Evolutionary conservation across 352 stramenopile species (phyloP).

Genomic region (Phytophthora meadii): DNA sequence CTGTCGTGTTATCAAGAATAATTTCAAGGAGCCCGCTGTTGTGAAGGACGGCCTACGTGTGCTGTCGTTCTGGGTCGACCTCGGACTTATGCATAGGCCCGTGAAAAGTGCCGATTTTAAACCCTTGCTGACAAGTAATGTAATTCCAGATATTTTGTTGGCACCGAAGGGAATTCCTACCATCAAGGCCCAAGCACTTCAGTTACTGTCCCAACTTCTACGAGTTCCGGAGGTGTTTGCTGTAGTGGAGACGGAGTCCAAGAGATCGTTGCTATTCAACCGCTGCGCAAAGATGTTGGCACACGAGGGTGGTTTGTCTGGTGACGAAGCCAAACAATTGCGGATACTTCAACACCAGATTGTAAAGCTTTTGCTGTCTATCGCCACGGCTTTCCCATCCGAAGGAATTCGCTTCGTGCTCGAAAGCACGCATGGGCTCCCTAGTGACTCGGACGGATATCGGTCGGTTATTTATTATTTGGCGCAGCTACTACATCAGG

Average conservation of each 20-base stretch:
- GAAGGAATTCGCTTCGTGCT: constrained; percentile 74
- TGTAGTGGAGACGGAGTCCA: constrained; percentile 47
- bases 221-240: constrained; percentile 49
- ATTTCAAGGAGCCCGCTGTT: constrained; percentile 49
- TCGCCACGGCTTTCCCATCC: constrained; percentile 63
- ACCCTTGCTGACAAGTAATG: constrained; percentile 50
- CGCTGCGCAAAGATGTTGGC: constrained; percentile 72
- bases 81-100: constrained; percentile 32
- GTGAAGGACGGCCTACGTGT: constrained; percentile 52
- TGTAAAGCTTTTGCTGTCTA: constrained; percentile 62
- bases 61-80: constrained; percentile 56
- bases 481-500: constrained; percentile 59
- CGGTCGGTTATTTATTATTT: constrained; percentile 73
- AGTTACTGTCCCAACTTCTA: constrained; percentile 50
- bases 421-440: constrained; percentile 64
- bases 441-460: constrained; percentile 55
- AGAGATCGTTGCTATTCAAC: constrained; percentile 75
- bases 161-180: constrained; percentile 42
- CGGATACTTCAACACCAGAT: constrained; percentile 61
- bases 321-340: constrained; percentile 29
- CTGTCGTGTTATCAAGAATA: constrained; percentile 62
- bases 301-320: constrained; percentile 10
- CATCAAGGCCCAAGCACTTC: constrained; percentile 49
- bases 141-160: constrained; percentile 60
- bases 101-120: constrained; percentile 47